Conservation (phyloP, 768 basidiomycete genomes). For the Stropharia rugosoannulata region DNA sequence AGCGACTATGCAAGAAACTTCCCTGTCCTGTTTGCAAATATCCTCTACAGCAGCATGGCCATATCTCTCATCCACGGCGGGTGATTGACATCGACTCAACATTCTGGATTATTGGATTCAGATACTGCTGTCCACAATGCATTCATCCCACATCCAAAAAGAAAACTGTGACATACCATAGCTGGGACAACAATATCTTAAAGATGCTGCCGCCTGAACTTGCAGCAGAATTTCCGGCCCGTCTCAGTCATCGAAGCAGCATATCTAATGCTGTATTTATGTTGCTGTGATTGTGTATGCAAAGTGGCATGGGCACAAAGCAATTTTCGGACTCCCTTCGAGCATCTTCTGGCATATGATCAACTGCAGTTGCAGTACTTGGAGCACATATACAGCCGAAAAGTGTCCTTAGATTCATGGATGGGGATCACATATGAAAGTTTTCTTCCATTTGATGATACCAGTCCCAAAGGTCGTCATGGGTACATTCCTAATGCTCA, state of each 20-base stretch:
- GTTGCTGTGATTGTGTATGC: slow-evolving; percentile 21
- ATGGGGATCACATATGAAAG: slow-evolving; percentile 7
- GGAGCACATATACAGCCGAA: background rate
- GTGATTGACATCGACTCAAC: no score
- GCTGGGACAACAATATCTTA: slow-evolving; percentile 24
- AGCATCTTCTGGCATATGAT: slow-evolving; percentile 20
- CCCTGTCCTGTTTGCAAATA: no score
- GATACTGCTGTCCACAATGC: no score
- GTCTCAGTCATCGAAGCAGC: slow-evolving; percentile 21
- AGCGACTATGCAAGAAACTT: no score
- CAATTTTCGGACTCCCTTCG: slow-evolving; percentile 25
- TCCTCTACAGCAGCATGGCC: no score
- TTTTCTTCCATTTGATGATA: slow-evolving; percentile 21
- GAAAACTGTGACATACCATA: slow-evolving; percentile 19
- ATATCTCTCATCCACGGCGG: no score
- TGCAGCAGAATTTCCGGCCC: slow-evolving; percentile 22
- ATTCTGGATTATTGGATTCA: no score
- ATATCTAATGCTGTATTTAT: slow-evolving; percentile 10
- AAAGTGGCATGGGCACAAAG: slow-evolving; percentile 24
- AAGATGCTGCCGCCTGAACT: slow-evolving; percentile 16
- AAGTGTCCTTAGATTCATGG: background rate
- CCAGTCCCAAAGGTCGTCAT: background rate
- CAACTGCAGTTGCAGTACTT: slow-evolving; percentile 21
- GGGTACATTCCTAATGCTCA: slow-evolving; percentile 21
- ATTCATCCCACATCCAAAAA: slow-evolving; percentile 12